A percentile compares a stretch with the other conserved stretches of the same genome.
These are phyloP conservation scores for Fusarium setosum DNA, from an alignment of 2,329 filamentous ascomycete species.

Conservation along the genomic window DNA sequence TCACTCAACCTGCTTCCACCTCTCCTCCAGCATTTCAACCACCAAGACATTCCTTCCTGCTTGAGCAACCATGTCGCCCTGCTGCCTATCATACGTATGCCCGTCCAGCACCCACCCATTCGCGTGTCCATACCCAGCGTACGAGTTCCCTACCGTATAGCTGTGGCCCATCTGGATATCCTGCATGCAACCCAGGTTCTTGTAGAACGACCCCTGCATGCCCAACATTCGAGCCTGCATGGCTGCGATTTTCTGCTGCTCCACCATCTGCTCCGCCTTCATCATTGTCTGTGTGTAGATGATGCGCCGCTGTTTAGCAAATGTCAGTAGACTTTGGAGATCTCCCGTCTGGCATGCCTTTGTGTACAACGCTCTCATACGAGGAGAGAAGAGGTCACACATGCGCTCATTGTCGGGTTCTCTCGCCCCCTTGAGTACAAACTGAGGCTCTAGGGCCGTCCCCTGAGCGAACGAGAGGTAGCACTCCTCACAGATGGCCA, in stretches of 20 bases:
- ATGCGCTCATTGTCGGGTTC: conserved; percentile 36
- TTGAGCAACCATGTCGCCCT: conserved; percentile 30
- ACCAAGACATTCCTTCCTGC: conserved; percentile 24
- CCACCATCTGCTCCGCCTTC: conserved; percentile 41
- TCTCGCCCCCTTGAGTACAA: conserved; percentile 41
- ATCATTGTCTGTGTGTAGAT: conserved; percentile 49
- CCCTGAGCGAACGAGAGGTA: conserved; percentile 48
- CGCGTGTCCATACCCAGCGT: conserved; percentile 47
- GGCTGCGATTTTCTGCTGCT: conserved; percentile 38
- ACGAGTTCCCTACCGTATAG: conserved; percentile 45
- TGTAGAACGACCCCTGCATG: conserved; percentile 41
- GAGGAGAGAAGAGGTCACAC: conserved; percentile 52
- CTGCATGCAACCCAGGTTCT: conserved; percentile 30
- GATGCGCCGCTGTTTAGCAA: conserved; percentile 39
- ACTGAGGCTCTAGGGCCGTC: conserved; percentile 42
- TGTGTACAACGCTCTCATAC: conserved; percentile 49
- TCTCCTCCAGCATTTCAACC: conserved; percentile 46
- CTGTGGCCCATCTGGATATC: conserved; percentile 29
- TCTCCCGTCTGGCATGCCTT: conserved; percentile 42
- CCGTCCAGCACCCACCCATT: conserved; percentile 45
- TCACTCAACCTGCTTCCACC: conserved; percentile 51
- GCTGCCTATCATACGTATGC: conserved; percentile 46
- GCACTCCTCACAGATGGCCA: conserved; percentile 52
- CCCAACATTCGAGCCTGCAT: conserved; percentile 42
- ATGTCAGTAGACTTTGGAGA: conserved; percentile 40